Conservation (phyloP, 2,329 filamentous ascomycete genomes). For the Coleophoma crateriformis region DNA sequence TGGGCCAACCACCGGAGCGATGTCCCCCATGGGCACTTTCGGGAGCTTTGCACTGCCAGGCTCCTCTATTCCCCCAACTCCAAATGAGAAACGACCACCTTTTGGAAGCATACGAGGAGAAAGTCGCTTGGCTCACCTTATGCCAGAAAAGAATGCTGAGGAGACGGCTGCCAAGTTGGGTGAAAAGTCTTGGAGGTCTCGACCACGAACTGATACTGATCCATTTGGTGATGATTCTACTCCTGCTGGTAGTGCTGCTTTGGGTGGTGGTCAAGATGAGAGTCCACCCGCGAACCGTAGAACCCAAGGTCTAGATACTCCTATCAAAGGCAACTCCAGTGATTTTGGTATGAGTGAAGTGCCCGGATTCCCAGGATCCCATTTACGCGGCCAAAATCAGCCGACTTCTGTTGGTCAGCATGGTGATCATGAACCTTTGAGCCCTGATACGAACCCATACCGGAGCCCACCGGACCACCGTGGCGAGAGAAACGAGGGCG, state of each 20-base stretch:
- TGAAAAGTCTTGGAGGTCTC: constrained; percentile 52
- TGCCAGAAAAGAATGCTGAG: constrained; percentile 72
- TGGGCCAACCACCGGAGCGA: constrained; percentile 47
- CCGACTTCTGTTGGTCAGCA: constrained; percentile 29
- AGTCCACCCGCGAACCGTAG: constrained; percentile 43
- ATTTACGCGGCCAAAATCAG: constrained; percentile 35
- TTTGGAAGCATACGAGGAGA: constrained; percentile 65
- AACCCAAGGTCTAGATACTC: constrained; percentile 37
- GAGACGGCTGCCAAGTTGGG: constrained; percentile 48
- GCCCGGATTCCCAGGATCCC: constrained; percentile 51
- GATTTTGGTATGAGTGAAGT: constrained; percentile 61
- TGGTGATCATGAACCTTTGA: constrained; percentile 66
- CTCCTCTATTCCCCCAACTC: constrained; percentile 44
- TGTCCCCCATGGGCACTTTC: constrained; percentile 77
- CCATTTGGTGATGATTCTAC: constrained; percentile 64
- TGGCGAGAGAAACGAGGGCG: constrained; percentile 40
- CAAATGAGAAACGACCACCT: constrained; percentile 64
- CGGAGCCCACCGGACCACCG: constrained; percentile 78
- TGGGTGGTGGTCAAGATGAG: constrained; percentile 70
- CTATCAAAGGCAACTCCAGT: constrained; percentile 33
- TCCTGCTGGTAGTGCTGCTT: constrained; percentile 62
- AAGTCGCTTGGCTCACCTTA: constrained; percentile 80
- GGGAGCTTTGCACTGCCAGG: constrained; percentile 74
- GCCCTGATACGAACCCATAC: constrained; percentile 94
- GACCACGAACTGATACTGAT: constrained; percentile 67